Base-by-base conservation (phyloP, 805 yeast species). In the Metschnikowia drakensbergensis region DNA sequence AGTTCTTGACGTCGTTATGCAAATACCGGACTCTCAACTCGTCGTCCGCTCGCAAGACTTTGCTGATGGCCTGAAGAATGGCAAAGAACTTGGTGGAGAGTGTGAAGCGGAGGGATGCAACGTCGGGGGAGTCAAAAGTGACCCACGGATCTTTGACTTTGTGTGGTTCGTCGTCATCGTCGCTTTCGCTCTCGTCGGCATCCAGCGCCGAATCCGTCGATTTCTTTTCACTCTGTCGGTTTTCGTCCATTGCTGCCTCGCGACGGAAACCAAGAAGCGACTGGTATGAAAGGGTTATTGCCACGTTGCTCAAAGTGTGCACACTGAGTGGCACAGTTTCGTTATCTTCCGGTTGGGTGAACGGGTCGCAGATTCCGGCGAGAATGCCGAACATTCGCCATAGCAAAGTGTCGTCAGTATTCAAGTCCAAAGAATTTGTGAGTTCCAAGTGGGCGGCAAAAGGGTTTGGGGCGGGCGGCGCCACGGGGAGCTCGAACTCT, bases 291-390 rank as follows among this genome's bases (percentile, higher is more conserved):
- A 80, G 61, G 0, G 80, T 79, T 6, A 82, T 62, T 25, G 80
- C 65, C 42, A 81, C 54, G 51, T 79, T 79, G 17, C 84, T 74
- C 9, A 83, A 58, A n/a, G 75, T 60, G 51, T 81, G 82, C 5
- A 83, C 61, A 7, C 88, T 83, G 13, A 83, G 67, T 1, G 82
- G 67, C 46, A 71, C 66, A 9, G 67, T 63, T 48, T 81, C 85
- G 25, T 73, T 74, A 36, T 83, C 86, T 27, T 76, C 74, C 0
- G 94, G 90, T 55, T 84, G 88, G 0, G 90, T 82, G 55, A 76
- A 69, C 2, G 90, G 88, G 60, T 86, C 91, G 47, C 75, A 62
- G 10, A 62, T 49, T 22, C 60, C 59, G 13, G 63, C 60, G 10
- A 54, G 47, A 48, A 54, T 50, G 44, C 39, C 34, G 47, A 56